These are phyloP conservation scores for Hypericum perforatum DNA, from an alignment of 345 rosid genomes.

Conservation along the genomic window DNA sequence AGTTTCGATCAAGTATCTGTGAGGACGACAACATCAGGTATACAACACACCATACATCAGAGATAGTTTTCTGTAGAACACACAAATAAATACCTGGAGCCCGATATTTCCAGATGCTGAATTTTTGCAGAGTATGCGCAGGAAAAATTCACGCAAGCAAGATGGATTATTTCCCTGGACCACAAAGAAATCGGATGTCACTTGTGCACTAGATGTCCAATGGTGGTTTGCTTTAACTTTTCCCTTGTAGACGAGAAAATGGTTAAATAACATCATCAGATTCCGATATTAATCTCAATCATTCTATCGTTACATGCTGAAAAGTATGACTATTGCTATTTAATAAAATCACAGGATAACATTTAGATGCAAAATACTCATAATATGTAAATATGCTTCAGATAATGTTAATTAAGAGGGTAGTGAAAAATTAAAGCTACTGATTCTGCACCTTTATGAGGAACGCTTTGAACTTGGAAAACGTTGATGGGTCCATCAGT, in stretches of 20 bases:
- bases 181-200: no score
- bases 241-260: no score
- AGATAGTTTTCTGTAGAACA: neutral
- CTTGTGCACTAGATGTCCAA: no score
- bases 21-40: constrained; percentile 8
- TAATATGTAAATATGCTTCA: neutral
- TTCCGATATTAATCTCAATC: no score
- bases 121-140: constrained; percentile 50
- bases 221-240: no score
- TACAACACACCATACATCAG: neutral
- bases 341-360: no score
- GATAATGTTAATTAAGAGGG: neutral
- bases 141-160: constrained; percentile 75
- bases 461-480: constrained; percentile 68
- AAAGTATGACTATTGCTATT: no score
- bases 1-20: constrained; percentile 87
- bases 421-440: neutral
- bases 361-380: neutral
- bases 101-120: constrained; percentile 64
- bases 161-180: constrained; percentile 85
- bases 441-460: constrained; percentile 49
- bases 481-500: constrained; percentile 75
- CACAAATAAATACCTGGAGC: constrained; percentile 47
- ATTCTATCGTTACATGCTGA: no score
- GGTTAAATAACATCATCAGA: no score